phyloP scores from a whole-genome alignment of 2,329 filamentous ascomycete genomes.

The Fusarium luffae region DNA sequence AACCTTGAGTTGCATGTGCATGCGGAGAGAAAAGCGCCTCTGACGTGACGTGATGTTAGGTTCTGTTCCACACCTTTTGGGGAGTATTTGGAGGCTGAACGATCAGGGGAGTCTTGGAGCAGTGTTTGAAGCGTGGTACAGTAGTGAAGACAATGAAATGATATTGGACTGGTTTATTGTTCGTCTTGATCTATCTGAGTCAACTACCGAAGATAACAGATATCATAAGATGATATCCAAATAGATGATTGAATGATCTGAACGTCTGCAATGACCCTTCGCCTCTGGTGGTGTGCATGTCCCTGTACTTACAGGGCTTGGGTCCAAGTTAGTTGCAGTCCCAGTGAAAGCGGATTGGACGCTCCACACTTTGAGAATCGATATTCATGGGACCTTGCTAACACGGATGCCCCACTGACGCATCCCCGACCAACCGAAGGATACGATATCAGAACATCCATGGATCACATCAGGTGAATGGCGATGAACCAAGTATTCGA shows the following conservation, averaged over 20 bases:
- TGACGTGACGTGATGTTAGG: slow-evolving; percentile 33
- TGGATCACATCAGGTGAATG: slow-evolving; percentile 42
- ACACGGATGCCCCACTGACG: slow-evolving; percentile 37
- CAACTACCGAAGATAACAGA: background rate
- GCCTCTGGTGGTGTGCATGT: slow-evolving; percentile 31
- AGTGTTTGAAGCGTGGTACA: background rate
- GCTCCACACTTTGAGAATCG: slow-evolving; percentile 37
- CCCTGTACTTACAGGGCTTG: slow-evolving; percentile 43
- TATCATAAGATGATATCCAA: background rate
- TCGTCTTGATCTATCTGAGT: too few species aligned
- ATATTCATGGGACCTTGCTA: slow-evolving; percentile 22
- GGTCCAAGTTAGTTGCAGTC: slow-evolving; percentile 36
- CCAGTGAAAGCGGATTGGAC: slow-evolving; percentile 47
- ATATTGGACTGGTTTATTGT: too few species aligned
- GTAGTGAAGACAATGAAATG: background rate
- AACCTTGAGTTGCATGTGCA: slow-evolving; percentile 6
- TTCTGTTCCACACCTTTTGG: slow-evolving; percentile 8
- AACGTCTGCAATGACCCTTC: background rate
- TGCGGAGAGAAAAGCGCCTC: slow-evolving; percentile 31
- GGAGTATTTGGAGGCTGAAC: background rate
- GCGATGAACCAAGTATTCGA: slow-evolving; percentile 9
- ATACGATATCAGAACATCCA: slow-evolving; percentile 37
- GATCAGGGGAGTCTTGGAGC: background rate
- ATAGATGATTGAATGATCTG: background rate
- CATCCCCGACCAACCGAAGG: slow-evolving; percentile 41